These are phyloP conservation scores for Metschnikowia baotianmanensis DNA, from an alignment of 805 yeast species.

Conservation along the genomic window DNA sequence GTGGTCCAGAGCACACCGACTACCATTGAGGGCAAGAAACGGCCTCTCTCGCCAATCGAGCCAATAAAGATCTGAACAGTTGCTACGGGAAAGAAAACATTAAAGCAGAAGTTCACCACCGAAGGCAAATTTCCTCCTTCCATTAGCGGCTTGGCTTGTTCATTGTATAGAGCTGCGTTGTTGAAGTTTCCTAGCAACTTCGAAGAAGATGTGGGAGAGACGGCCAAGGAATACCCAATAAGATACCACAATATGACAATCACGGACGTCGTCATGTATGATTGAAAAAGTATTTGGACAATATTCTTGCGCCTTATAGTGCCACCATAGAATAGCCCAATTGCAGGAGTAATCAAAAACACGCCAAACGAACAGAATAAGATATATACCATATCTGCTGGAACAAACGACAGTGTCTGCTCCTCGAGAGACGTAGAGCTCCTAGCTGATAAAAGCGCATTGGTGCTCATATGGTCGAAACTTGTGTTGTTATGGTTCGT, in stretches of 20 bases:
- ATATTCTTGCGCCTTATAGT: slow-evolving; percentile 40
- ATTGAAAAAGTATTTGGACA: slow-evolving; percentile 44
- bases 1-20: slow-evolving; percentile 41
- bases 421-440: slow-evolving; percentile 21
- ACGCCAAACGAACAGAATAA: slow-evolving; percentile 48
- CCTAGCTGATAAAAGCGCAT: slow-evolving; percentile 6
- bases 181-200: slow-evolving; percentile 34
- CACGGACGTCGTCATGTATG: slow-evolving; percentile 40
- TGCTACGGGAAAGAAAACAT: slow-evolving; percentile 47
- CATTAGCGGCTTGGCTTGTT: slow-evolving; percentile 37
- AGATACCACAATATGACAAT: slow-evolving; percentile 44
- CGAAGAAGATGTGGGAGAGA: slow-evolving; percentile 31
- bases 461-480: not conserved
- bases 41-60: slow-evolving; percentile 42
- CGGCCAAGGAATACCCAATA: slow-evolving; percentile 46
- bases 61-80: slow-evolving; percentile 49
- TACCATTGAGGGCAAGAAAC: slow-evolving; percentile 40
- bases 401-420: slow-evolving; percentile 35
- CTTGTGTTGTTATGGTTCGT: slow-evolving; percentile 2
- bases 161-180: slow-evolving; percentile 39
- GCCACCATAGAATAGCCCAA: slow-evolving; percentile 47
- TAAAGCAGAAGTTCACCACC: slow-evolving; percentile 43
- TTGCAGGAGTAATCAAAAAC: slow-evolving; percentile 46
- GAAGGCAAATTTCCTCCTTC: slow-evolving; percentile 51
- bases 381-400: slow-evolving; percentile 51